Evolutionary conservation across 495 filamentous ascomycete species (phyloP).

Genomic region (Umbilicaria muhlenbergii): DNA sequence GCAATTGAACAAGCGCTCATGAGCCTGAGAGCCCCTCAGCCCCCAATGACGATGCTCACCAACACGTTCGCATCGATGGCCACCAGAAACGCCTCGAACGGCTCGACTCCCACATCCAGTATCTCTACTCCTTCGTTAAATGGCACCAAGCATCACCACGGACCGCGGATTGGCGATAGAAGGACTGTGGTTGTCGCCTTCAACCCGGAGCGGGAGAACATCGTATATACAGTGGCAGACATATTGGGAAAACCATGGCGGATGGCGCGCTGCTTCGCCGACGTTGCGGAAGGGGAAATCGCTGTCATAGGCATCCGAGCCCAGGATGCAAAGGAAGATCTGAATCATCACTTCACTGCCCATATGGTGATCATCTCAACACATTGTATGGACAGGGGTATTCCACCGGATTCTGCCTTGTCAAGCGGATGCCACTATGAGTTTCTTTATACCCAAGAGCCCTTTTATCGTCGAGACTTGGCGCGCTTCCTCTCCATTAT

Average conservation of each 20-base stretch:
- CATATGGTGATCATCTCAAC: conserved; percentile 50
- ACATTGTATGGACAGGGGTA: conserved; percentile 54
- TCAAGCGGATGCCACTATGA: conserved; percentile 61
- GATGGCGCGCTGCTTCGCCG: conserved; percentile 32
- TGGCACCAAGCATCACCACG: too few relatives aligned
- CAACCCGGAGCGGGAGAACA: conserved; percentile 42
- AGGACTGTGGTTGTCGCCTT: conserved; percentile 41
- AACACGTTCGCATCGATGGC: too few relatives aligned
- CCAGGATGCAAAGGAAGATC: conserved; percentile 33
- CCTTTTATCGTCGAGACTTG: conserved; percentile 59
- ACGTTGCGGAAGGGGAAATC: conserved; percentile 31
- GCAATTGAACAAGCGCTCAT: too few relatives aligned
- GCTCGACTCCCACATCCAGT: too few relatives aligned
- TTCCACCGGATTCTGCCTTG: conserved; percentile 41
- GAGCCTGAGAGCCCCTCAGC: too few relatives aligned
- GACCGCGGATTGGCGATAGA: too few relatives aligned
- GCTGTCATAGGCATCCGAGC: conserved; percentile 42
- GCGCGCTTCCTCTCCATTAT: conserved; percentile 63
- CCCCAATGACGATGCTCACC: too few relatives aligned
- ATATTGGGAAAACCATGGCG: conserved; percentile 51
- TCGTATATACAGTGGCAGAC: conserved; percentile 52
- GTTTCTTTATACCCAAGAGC: conserved; percentile 58
- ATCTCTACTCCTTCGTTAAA: too few relatives aligned
- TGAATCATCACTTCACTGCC: conserved; percentile 32
- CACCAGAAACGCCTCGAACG: too few relatives aligned